Evolutionary conservation across 331 rosid genomes (phyloP).

Genomic region (Quercus lobata): DNA sequence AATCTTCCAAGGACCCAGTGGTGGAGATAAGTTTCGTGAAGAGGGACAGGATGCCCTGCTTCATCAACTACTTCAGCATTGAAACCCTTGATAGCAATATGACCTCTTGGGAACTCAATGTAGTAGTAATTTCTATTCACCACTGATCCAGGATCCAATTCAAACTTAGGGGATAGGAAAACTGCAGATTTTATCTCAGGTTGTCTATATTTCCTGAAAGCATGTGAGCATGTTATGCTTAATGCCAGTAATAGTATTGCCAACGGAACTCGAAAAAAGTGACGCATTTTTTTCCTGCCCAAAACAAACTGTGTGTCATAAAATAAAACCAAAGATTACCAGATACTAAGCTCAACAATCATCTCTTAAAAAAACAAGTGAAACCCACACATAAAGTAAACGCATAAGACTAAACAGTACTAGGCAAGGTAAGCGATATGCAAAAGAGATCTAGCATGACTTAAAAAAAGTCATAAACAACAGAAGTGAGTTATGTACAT

Average conservation of each 20-base stretch:
- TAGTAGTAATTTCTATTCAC: slow-evolving; percentile 24
- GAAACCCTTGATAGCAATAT: slow-evolving; percentile 41
- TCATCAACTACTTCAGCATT: slow-evolving; percentile 47
- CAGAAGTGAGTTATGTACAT: too few relatives aligned
- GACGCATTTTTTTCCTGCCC: slow-evolving; percentile 29
- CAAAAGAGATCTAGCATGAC: background rate
- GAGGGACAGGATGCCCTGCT: slow-evolving; percentile 30
- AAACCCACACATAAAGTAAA: background rate
- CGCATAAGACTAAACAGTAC: background rate
- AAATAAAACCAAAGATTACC: background rate
- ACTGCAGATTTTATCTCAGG: slow-evolving; percentile 23
- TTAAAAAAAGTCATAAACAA: too few relatives aligned
- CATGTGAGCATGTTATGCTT: slow-evolving; percentile 11
- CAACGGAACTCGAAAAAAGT: background rate
- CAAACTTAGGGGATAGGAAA: slow-evolving; percentile 34
- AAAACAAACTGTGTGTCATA: background rate
- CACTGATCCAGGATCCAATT: slow-evolving; percentile 41
- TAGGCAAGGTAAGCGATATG: background rate
- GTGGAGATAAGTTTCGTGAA: slow-evolving; percentile 43
- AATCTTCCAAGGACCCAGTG: slow-evolving; percentile 39
- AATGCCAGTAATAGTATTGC: slow-evolving; percentile 10
- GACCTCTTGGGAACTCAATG: slow-evolving; percentile 40
- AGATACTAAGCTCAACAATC: background rate
- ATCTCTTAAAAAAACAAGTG: background rate
- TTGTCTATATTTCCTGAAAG: background rate